Evolutionary conservation across 208 protist genomes (phyloP).

Genomic region (Trypanosoma congolense): DNA sequence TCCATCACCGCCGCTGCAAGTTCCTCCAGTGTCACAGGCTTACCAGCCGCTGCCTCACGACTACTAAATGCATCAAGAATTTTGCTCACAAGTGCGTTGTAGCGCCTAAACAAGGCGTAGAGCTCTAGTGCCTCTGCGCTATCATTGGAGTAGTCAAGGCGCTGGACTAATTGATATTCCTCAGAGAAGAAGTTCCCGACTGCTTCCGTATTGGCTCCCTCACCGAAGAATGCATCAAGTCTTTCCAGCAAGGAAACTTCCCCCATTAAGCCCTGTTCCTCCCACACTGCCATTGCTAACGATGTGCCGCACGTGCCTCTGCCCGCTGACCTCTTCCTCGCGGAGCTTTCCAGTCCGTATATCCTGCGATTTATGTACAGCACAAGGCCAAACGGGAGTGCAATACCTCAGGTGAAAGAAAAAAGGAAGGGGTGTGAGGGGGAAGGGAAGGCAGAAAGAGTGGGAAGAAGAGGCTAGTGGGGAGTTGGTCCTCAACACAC

Average conservation of each 20-base stretch:
- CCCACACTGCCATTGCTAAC: too few relatives aligned
- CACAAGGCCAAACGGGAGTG: conserved; percentile 7
- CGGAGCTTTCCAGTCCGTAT: too few relatives aligned
- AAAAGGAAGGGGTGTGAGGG: background rate
- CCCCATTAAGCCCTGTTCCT: too few relatives aligned
- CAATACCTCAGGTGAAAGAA: conserved; percentile 10
- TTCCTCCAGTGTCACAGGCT: conserved; percentile 16
- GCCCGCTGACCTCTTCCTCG: background rate
- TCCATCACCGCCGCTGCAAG: conserved; percentile 46
- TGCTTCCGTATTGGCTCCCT: conserved; percentile 52
- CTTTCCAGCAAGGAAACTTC: conserved; percentile 31
- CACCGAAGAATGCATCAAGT: conserved; percentile 64
- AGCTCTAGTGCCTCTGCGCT: conserved; percentile 38
- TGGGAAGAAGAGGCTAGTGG: background rate
- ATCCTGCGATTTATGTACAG: too few relatives aligned
- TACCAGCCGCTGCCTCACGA: conserved; percentile 4
- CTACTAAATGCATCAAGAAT: conserved; percentile 51
- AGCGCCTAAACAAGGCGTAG: conserved; percentile 54
- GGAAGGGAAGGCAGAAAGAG: conserved; percentile 1
- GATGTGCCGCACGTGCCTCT: background rate
- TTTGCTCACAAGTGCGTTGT: conserved; percentile 42
- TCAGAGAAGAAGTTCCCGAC: conserved; percentile 55
- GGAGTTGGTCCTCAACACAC: too few relatives aligned
- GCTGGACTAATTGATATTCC: conserved; percentile 30
- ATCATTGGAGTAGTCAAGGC: conserved; percentile 34